Conservation (phyloP, 2,329 filamentous ascomycete genomes). For the Scedosporium boydii region DNA sequence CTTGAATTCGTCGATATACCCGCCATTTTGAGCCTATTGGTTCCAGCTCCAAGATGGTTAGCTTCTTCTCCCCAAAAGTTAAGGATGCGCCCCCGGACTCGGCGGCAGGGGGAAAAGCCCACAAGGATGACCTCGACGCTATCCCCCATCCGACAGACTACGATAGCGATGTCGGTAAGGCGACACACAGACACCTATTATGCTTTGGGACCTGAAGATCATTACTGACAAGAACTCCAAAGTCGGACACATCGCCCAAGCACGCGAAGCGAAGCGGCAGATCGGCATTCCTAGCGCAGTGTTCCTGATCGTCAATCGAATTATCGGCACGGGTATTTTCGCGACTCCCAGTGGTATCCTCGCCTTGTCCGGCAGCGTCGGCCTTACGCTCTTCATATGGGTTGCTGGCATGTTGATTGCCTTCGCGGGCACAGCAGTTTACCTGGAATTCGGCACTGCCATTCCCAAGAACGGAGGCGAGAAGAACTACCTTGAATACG, state of each 20-base stretch:
- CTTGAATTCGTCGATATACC: too few species aligned
- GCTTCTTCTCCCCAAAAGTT: background rate
- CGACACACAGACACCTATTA: background rate
- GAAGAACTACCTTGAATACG: constrained; percentile 59
- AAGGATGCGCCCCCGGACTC: background rate
- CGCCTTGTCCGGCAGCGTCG: constrained; percentile 47
- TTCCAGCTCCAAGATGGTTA: background rate
- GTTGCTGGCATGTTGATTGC: constrained; percentile 53
- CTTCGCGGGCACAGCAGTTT: constrained; percentile 52
- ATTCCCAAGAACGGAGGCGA: constrained; percentile 56
- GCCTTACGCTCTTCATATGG: constrained; percentile 54
- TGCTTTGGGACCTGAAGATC: background rate
- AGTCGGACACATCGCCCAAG: constrained; percentile 24
- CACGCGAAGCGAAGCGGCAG: constrained; percentile 39
- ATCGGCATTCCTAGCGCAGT: constrained; percentile 46
- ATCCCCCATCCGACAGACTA: background rate
- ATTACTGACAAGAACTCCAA: background rate
- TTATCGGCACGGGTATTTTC: constrained; percentile 60
- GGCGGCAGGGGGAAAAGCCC: background rate
- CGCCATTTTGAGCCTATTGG: too few species aligned
- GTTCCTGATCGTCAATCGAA: constrained; percentile 55
- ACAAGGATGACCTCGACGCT: background rate
- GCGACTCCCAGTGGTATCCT: constrained; percentile 52
- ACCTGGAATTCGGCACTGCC: constrained; percentile 56
- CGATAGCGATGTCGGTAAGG: background rate